These are phyloP conservation scores for Monosporozyma solicola DNA, from an alignment of 805 yeast genomes.

Conservation along the genomic window DNA sequence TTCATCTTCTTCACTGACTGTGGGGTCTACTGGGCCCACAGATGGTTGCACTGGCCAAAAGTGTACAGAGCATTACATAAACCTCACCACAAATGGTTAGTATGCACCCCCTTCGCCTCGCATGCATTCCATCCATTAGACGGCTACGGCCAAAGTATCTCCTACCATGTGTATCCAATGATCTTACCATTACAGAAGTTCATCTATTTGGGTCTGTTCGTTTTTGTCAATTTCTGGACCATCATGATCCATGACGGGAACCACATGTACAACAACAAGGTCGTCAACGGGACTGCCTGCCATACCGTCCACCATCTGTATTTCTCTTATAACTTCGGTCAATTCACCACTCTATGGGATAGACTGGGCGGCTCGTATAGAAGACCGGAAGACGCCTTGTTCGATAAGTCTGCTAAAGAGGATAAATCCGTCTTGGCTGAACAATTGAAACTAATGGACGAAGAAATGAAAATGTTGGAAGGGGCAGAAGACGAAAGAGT, in stretches of 20 bases:
- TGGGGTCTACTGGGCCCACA: conserved; percentile 83
- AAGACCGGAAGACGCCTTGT: conserved; percentile 80
- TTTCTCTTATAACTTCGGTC: conserved; percentile 97
- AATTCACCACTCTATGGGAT: conserved; percentile 97
- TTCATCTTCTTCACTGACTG: conserved; percentile 92
- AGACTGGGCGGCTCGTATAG: conserved; percentile 91
- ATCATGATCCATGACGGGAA: conserved; percentile 98
- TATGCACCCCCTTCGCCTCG: conserved; percentile 95
- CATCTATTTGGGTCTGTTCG: conserved; percentile 70
- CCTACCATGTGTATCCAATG: conserved; percentile 89
- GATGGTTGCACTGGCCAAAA: conserved; percentile 87
- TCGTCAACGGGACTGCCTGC: conserved; percentile 96
- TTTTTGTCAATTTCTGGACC: conserved; percentile 95
- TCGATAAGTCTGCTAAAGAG: conserved; percentile 52
- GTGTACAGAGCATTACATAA: conserved; percentile 84
- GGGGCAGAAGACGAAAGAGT: conserved; percentile 69
- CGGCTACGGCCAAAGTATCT: conserved; percentile 86
- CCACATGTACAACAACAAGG: conserved; percentile 85
- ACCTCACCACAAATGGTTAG: conserved; percentile 99
- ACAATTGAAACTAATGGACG: conserved; percentile 69
- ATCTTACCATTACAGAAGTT: conserved; percentile 87
- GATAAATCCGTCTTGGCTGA: conserved; percentile 55
- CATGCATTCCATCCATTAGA: conserved; percentile 98
- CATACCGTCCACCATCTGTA: conserved; percentile 95
- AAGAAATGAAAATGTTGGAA: conserved; percentile 70